A percentile compares a stretch with the other conserved stretches of the same genome.
Evolutionary conservation across 2,329 filamentous ascomycete species (phyloP).

Genomic region (Apiospora hydei): DNA sequence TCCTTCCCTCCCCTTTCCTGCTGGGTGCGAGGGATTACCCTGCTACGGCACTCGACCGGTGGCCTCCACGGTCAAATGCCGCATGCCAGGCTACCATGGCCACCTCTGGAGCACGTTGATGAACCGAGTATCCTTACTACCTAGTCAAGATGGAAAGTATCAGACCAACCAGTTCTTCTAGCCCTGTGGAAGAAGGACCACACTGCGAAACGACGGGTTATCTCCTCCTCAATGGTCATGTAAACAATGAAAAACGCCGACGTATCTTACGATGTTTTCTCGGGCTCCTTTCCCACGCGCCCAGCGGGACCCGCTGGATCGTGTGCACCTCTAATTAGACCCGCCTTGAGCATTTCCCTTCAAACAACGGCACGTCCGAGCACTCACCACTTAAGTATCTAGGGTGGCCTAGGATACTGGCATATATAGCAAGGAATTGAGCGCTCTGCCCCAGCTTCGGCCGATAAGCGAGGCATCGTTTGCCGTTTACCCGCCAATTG

Average conservation of each 20-base stretch:
- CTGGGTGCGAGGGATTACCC: background rate
- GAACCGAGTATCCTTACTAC: background rate
- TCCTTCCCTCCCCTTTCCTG: background rate
- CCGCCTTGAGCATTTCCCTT: constrained; percentile 10
- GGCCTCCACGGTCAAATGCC: background rate
- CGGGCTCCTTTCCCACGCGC: background rate
- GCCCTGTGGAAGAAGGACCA: background rate
- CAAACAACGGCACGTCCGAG: constrained; percentile 13
- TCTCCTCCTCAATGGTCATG: background rate
- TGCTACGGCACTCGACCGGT: constrained; percentile 3
- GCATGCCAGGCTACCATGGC: background rate
- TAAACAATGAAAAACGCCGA: background rate
- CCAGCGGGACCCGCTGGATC: background rate
- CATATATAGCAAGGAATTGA: background rate
- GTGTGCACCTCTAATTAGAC: background rate
- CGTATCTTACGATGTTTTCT: background rate
- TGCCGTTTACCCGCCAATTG: background rate
- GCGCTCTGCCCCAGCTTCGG: background rate
- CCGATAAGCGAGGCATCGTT: background rate
- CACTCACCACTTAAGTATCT: background rate
- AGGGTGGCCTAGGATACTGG: background rate
- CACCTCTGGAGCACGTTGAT: background rate
- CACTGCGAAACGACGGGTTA: background rate
- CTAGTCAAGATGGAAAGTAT: background rate
- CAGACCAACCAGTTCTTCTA: background rate